Percentiles rank a stretch among this genome's conserved stretches.
Conservation (phyloP, 257 asterid genomes). For the Solanum arcanum region DNA sequence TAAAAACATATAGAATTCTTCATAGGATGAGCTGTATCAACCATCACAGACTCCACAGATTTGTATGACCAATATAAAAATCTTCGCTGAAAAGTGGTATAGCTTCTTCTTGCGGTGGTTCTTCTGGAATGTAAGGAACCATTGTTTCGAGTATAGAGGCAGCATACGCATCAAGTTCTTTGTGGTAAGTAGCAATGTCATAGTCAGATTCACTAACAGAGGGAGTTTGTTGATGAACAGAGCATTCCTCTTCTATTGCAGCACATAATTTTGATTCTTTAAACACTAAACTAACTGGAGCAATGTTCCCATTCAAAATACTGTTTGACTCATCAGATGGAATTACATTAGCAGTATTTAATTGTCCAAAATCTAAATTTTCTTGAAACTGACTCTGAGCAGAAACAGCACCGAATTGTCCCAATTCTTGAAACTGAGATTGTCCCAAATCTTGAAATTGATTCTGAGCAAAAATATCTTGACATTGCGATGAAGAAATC, state of each 20-base stretch:
- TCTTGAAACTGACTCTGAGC: too few species aligned
- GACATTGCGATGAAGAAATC: background rate
- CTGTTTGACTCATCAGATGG: too few species aligned
- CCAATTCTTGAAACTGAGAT: too few species aligned
- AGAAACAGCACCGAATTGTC: background rate
- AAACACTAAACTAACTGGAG: too few species aligned
- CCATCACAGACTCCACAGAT: background rate
- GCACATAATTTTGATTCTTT: too few species aligned
- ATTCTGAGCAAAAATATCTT: background rate
- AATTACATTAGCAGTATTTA: background rate
- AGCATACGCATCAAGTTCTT: background rate
- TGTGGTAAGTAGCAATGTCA: background rate
- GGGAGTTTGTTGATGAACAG: background rate
- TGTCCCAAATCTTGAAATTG: too few species aligned
- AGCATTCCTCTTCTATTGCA: background rate
- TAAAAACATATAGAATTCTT: too few species aligned
- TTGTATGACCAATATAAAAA: background rate
- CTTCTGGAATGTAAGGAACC: too few species aligned
- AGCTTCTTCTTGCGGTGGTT: background rate
- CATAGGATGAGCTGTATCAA: background rate
- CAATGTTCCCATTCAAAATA: background rate
- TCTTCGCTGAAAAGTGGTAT: background rate
- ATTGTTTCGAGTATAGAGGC: background rate
- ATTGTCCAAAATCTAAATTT: too few species aligned
- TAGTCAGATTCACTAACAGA: too few species aligned